These are phyloP conservation scores for Rhizopus microsporus DNA, from an alignment of 371 early-diverging fungal species.

Conservation along the genomic window DNA sequence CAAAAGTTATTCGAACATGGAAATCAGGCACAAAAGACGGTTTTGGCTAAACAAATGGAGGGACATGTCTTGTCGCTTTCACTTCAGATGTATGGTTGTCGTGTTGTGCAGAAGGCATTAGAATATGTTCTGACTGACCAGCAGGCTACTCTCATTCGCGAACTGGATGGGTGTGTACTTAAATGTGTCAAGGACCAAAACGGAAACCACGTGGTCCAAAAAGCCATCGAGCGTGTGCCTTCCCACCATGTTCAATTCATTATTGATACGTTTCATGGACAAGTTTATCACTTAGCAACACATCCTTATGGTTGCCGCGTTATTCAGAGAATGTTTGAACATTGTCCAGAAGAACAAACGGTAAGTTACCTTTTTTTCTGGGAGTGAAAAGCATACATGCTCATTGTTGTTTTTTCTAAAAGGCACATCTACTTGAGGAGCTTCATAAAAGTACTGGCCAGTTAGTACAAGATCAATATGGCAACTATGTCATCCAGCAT, in stretches of 20 bases:
- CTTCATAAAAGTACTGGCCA: constrained; percentile 87
- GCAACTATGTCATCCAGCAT: constrained; percentile 97
- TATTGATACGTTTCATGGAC: constrained; percentile 96
- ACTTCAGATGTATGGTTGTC: constrained; percentile 98
- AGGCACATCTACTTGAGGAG: constrained; percentile 83
- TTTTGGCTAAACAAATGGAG: constrained; percentile 91
- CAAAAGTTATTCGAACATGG: constrained; percentile 99
- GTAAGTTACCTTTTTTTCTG: constrained; percentile 32
- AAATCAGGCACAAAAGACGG: constrained; percentile 81
- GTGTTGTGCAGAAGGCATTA: constrained; percentile 78
- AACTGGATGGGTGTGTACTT: constrained; percentile 89
- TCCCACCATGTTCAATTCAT: constrained; percentile 94
- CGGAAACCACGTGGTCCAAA: constrained; percentile 99
- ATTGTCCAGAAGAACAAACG: constrained; percentile 88
- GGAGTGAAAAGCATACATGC: neutral
- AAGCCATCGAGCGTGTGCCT: constrained; percentile 98
- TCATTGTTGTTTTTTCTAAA: neutral
- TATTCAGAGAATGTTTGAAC: constrained; percentile 99
- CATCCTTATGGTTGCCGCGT: constrained; percentile 99
- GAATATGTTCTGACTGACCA: constrained; percentile 66
- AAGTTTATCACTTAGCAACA: constrained; percentile 94
- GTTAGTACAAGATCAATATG: constrained; percentile 99
- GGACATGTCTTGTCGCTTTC: constrained; percentile 91
- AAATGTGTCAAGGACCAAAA: constrained; percentile 99
- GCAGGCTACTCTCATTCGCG: constrained; percentile 58